A percentile compares a stretch with the other conserved stretches of the same genome.
Conservation (phyloP, 2,329 filamentous ascomycete genomes). For the Alternaria metachromatica region DNA sequence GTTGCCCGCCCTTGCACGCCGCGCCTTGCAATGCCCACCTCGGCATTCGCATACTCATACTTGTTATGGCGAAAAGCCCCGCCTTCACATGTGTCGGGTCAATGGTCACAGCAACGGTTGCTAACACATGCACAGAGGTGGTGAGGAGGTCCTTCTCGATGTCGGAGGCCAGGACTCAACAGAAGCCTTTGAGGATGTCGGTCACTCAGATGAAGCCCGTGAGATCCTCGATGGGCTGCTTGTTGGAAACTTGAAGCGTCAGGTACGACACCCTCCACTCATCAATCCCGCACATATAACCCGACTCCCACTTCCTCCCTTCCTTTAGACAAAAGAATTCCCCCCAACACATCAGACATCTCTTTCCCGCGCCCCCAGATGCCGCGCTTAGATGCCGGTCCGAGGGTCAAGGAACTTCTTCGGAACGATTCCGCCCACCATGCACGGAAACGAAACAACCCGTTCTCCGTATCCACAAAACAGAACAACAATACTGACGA, state of each 20-base stretch:
- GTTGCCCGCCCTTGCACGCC: no score
- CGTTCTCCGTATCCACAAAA: background rate
- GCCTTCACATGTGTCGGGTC: background rate
- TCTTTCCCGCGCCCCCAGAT: background rate
- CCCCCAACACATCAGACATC: background rate
- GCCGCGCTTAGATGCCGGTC: background rate
- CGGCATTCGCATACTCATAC: background rate
- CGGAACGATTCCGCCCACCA: conserved; percentile 30
- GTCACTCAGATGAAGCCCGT: conserved; percentile 97
- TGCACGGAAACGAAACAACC: background rate
- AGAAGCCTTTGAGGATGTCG: conserved; percentile 98
- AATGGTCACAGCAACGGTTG: background rate
- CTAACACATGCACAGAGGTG: conserved; percentile 69
- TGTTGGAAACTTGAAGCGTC: conserved; percentile 47
- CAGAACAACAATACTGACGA: conserved; percentile 1
- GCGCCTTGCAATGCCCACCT: conserved; percentile 1
- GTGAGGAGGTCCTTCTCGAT: conserved; percentile 97
- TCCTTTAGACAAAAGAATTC: background rate
- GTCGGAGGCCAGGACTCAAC: conserved; percentile 95
- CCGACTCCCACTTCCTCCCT: background rate
- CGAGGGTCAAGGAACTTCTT: conserved; percentile 7
- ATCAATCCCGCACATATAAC: background rate
- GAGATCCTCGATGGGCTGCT: conserved; percentile 75
- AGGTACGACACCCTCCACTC: conserved; percentile 31
- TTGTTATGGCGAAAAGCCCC: conserved; percentile 9